These are phyloP conservation scores for Monilinia laxa DNA, from an alignment of 2,329 filamentous ascomycete species.

Conservation along the genomic window DNA sequence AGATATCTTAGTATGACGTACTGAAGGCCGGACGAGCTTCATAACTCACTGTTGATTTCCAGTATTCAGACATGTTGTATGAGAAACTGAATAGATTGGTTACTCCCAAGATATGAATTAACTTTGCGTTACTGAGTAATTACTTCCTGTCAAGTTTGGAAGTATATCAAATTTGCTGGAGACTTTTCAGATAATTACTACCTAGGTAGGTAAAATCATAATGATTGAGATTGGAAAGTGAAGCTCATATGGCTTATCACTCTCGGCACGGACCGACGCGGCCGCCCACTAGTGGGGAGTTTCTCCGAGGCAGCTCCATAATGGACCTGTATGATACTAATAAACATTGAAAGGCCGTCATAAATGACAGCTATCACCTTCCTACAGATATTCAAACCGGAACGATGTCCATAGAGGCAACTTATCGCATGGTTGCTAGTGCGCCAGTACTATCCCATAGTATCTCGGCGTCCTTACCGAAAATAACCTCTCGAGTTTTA, in stretches of 20 bases:
- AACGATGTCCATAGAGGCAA: slow-evolving; percentile 33
- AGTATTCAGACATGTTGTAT: slow-evolving; percentile 83
- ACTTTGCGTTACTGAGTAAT: background rate
- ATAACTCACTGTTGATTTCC: slow-evolving; percentile 79
- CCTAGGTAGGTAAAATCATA: background rate
- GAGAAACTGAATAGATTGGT: background rate
- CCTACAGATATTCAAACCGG: background rate
- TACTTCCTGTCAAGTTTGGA: background rate
- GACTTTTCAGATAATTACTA: background rate
- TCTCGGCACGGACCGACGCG: slow-evolving; percentile 3
- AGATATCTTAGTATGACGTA: slow-evolving; percentile 26
- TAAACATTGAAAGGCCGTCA: slow-evolving; percentile 8
- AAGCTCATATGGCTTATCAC: background rate
- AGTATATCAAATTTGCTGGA: background rate
- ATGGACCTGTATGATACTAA: background rate
- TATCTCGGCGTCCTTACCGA: slow-evolving; percentile 25
- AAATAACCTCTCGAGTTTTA: slow-evolving; percentile 27
- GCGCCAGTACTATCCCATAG: slow-evolving; percentile 31
- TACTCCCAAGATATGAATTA: background rate
- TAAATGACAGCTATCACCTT: background rate
- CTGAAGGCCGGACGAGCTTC: background rate
- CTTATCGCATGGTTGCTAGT: slow-evolving; percentile 32
- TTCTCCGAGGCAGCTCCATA: slow-evolving; percentile 10
- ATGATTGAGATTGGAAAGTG: background rate
- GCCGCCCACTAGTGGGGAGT: slow-evolving; percentile 13